Base-by-base conservation (phyloP, 257 asterid genomes). In the Ajuga chamaepitys region DNA sequence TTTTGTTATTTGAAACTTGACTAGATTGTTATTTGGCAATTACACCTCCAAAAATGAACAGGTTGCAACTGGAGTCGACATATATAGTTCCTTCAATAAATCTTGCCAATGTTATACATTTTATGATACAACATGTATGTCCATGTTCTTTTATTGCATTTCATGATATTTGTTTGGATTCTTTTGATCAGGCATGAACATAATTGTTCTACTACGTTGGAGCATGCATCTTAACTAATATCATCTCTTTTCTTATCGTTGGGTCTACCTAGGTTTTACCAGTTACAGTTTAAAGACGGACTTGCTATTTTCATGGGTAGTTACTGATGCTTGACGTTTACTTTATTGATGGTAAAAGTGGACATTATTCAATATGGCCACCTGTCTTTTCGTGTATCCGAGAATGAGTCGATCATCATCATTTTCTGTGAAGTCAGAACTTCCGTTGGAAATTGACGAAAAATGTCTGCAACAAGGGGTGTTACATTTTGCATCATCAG, bases 341-440 rank as follows among this genome's bases (percentile, higher is more conserved):
- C 73, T 14, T 17, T 70, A 62, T 21, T 20, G 26, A 47, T 67
- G 76, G 63, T 58, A 74, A 66, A 71, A 69, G 51, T 68, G 71
- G 76, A 74, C 73, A 63, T 56, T 70, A 38, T 68, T 66, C 80
- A 82, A 75, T 76, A n/a, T 69, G 73, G 62, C 61, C 55, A 35
- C 69, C 70, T 44, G 59, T 70, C 70, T 62, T 55, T 67, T 52
- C 9, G 26, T 65, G 72, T 74, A 54, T 61, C 75, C 77, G 73
- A 85, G 86, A 73, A 94, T 94, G 98, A 94, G 95, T 81, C 77
- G 95, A 60, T 88, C 95, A 4, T 95, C 95, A 46, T 86, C 99
- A 46, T 90, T 90, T 83, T 83, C 95, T 51, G 54, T 79, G 61
- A 88, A 79, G 80, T 81, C 95, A 5, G 96, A 90, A 65, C 80